These are phyloP conservation scores for Periglandula ipomoeae DNA, from an alignment of 2,329 filamentous ascomycete species.

Conservation along the genomic window DNA sequence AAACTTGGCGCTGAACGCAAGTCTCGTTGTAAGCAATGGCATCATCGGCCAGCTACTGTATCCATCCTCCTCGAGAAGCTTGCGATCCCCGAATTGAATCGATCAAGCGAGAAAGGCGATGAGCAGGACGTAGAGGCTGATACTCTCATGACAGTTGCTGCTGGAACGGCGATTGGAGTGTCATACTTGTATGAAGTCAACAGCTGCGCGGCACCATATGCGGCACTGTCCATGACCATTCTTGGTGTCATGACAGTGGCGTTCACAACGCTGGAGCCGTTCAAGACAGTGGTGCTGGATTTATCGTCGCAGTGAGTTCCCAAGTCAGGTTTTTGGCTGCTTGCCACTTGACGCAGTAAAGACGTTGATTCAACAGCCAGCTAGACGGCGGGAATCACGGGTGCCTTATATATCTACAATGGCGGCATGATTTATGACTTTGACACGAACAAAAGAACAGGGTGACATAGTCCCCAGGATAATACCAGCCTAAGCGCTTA, in stretches of 20 bases:
- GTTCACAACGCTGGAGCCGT: constrained; percentile 39
- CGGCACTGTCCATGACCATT: constrained; percentile 47
- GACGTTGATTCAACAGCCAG: too few species aligned
- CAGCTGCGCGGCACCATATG: constrained; percentile 45
- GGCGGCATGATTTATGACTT: neutral
- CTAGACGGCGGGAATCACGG: neutral
- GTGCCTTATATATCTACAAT: too few species aligned
- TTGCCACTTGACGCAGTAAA: neutral
- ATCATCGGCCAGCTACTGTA: constrained; percentile 34
- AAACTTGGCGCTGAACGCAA: constrained; percentile 37
- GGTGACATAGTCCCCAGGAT: too few species aligned
- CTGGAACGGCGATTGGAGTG: constrained; percentile 44
- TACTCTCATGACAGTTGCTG: constrained; percentile 31
- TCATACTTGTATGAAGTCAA: constrained; percentile 45
- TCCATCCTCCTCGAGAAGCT: constrained; percentile 25
- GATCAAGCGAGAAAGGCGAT: neutral
- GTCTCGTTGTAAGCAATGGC: constrained; percentile 42
- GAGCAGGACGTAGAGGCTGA: constrained; percentile 13
- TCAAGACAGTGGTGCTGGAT: constrained; percentile 27
- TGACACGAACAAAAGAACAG: too few species aligned
- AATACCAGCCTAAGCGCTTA: too few species aligned
- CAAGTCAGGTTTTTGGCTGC: neutral
- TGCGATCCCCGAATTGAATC: constrained; percentile 11
- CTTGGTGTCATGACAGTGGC: constrained; percentile 48
- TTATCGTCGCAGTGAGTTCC: constrained; percentile 17